Evolutionary conservation across 768 basidiomycete species (phyloP), one percentile per base, ranked within the genome.

Genomic region (Hortiboletus flavorubellus): DNA sequence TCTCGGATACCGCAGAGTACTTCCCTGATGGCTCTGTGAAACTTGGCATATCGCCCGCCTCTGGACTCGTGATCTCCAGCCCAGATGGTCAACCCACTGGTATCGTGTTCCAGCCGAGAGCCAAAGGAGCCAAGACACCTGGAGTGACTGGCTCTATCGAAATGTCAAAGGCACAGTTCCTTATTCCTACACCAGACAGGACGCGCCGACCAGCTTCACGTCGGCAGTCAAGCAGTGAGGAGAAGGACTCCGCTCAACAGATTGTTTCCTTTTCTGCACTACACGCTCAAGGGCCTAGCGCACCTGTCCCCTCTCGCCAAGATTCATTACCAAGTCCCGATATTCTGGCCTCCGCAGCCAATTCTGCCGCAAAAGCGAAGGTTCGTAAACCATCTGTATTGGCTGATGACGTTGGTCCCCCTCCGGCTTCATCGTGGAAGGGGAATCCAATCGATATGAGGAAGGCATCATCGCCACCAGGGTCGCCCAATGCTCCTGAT

Each of bases 11-110:
- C 43, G 81, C 85, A 30, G 93, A 94, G 58, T 81, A 80, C 63
- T 81, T 82, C 58, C 65, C 74, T n/a, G 80, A 83, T 4, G 80
- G 86, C 5, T 83, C 84, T n/a, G 76, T 82, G 29, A 85, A 84
- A 58, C 77, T 92, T 7, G 90, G 90, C 4, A 75, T 81, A 4
- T 86, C 90, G 0, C 86, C 89, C 5, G 87, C 89, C 6, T 90
- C 91, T 11, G 95, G 95, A 0, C 79, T 96, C 8, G 81, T 98
- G 48, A 89, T 98, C 37, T 91, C 95, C 61, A 91, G 87, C 64
- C 92, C 93, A 2, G 93, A 96, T 68, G 96, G 96, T 0, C 86
- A 93, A 61, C 91, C 93, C 3, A 81, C 91, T n/a, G 96, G 94
- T 11, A 95, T 99, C 54, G 91, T 94, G 75, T 99, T 98, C 72